Evolutionary conservation across 179 eudicot genomes (phyloP).

Genomic region (Sideroxylon spinosum): DNA sequence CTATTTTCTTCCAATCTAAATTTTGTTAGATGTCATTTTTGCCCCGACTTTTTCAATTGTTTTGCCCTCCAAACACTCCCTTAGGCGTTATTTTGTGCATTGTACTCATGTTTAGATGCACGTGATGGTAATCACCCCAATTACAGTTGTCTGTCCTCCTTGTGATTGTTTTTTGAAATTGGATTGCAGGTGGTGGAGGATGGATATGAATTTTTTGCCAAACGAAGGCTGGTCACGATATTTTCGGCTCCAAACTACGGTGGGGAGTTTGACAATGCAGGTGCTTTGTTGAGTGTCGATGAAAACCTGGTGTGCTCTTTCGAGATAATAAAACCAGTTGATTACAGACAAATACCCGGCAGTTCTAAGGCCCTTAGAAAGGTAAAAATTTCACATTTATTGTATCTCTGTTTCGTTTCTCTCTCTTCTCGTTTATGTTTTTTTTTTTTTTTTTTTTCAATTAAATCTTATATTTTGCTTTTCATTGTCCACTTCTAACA

Average conservation of each 20-base stretch:
- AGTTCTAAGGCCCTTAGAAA: slow-evolving; percentile 58
- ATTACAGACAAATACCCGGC: slow-evolving; percentile 30
- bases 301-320: slow-evolving; percentile 63
- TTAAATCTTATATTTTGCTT: neutral
- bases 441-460: neutral
- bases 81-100: neutral
- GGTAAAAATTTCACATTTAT: slow-evolving; percentile 31
- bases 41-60: too few species aligned
- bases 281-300: slow-evolving; percentile 70
- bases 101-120: neutral
- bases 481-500: slow-evolving; percentile 17
- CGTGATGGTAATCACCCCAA: neutral
- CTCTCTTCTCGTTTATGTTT: neutral
- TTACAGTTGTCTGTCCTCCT: neutral
- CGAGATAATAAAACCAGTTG: slow-evolving; percentile 69
- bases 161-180: neutral
- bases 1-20: too few species aligned
- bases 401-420: neutral
- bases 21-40: too few species aligned
- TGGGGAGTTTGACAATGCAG: slow-evolving; percentile 83
- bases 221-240: slow-evolving; percentile 67
- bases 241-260: slow-evolving; percentile 89
- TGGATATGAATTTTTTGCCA: slow-evolving; percentile 76
- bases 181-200: slow-evolving; percentile 75
- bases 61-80: too few species aligned